phyloP scores from a whole-genome alignment of 148 eudicot species.

The Tetragonia tetragonoides region DNA sequence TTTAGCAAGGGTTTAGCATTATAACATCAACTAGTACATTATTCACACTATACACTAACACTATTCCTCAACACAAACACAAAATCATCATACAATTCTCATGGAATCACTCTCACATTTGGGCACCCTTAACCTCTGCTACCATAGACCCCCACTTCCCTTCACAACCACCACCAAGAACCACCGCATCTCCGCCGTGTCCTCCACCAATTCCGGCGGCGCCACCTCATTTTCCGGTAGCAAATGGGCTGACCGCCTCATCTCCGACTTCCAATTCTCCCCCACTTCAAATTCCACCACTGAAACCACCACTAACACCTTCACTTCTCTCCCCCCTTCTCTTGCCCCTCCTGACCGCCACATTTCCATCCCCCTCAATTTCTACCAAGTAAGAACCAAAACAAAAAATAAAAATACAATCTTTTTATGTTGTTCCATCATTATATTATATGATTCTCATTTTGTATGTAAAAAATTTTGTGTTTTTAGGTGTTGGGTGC shows the following conservation, averaged over 20 bases:
- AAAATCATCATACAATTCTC: neutral
- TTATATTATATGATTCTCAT: neutral
- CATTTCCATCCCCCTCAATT: slow-evolving; percentile 77
- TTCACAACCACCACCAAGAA: neutral
- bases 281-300: slow-evolving; percentile 41
- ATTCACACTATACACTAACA: neutral
- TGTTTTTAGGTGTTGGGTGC: slow-evolving; percentile 58
- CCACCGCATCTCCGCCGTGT: slow-evolving; percentile 13
- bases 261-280: slow-evolving; percentile 85
- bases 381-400: slow-evolving; percentile 41
- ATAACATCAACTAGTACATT: neutral
- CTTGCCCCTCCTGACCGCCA: slow-evolving; percentile 68
- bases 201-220: slow-evolving; percentile 19
- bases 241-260: slow-evolving; percentile 95
- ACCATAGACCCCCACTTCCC: slow-evolving; percentile 18
- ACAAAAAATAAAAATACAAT: too few species aligned
- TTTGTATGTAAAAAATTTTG: neutral
- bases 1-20: neutral
- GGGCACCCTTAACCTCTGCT: slow-evolving; percentile 23
- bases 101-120: slow-evolving; percentile 27
- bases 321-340: slow-evolving; percentile 51
- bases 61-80: neutral
- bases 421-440: too few species aligned
- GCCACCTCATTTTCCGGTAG: slow-evolving; percentile 47
- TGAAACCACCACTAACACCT: slow-evolving; percentile 24